Evolutionary conservation across 2,329 filamentous ascomycete genomes (phyloP), one percentile per base, ranked within the genome.

Genomic region (Pseudovirgaria hyperparasitica): DNA sequence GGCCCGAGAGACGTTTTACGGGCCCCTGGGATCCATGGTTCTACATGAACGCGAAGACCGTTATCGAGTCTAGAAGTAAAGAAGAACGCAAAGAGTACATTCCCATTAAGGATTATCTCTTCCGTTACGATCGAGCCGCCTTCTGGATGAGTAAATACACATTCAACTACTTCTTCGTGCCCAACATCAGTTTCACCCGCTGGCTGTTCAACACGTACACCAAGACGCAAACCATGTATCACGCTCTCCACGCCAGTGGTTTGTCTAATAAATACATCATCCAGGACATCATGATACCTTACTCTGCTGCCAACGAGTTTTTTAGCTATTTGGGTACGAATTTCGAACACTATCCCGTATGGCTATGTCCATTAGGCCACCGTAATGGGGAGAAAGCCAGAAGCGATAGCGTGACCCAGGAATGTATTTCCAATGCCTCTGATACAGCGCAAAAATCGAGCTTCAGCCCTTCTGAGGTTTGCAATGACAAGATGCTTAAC

Each of bases 101-200:
- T 2, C 71, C 71, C 0, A 39, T 76, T 1, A 46, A 50, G 5
- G 72, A 76, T 40, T 78, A 78, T 46, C 62, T 78, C 20, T 78
- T 79, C 54, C 66, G 73, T n/a, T 76, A 74, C 50, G 72, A 78
- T 45, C 63, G 72, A 19, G 73, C 70, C 24, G 70, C 63, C 2
- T 77, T 78, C 52, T 78, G 72, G 72, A 64, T 65, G 5, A 72
- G 64, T 10, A 51, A 50, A 20, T 67, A 70, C 33, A 65, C 69
- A 4, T 76, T 70, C 43, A 43, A 58, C 2, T 72, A 72, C 38
- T 70, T 71, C 48, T 12, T 15, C 9, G 22, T 24, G 9, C 22
- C 22, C 12, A 15, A 12, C 13, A 24, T 24, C 52, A 55, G 62
- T 13, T 39, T 67, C 33, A 76, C 71, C 0, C 61, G 72, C 9